Conservation (phyloP, 139 green algal genomes). For the Spirogloea muscicola region DNA sequence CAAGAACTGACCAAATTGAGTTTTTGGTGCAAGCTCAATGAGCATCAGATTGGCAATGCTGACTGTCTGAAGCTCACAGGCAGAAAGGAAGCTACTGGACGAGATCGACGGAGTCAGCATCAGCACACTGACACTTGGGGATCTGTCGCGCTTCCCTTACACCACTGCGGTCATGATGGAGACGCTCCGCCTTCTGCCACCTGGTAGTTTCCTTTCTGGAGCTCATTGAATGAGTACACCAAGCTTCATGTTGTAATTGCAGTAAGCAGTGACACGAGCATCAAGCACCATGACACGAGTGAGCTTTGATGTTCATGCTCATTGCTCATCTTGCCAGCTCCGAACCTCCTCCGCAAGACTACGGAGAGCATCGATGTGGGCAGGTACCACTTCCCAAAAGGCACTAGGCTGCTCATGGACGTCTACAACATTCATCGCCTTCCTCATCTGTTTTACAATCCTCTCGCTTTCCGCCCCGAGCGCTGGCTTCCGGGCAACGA, state of each 20-base stretch:
- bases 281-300: too few relatives aligned
- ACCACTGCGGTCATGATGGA: not conserved
- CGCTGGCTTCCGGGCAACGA: not conserved
- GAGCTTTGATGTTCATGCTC: too few relatives aligned
- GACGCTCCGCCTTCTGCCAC: conserved; percentile 3
- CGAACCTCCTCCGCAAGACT: not conserved
- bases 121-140: too few relatives aligned
- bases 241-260: too few relatives aligned
- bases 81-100: not conserved
- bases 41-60: too few relatives aligned
- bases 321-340: too few relatives aligned
- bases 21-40: too few relatives aligned
- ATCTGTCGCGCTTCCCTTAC: not conserved
- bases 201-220: too few relatives aligned
- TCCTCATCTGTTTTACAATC: not conserved
- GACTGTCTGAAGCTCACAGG: too few relatives aligned
- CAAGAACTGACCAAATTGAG: too few relatives aligned
- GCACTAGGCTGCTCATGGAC: not conserved
- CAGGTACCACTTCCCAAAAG: not conserved
- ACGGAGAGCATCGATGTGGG: not conserved
- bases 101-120: not conserved
- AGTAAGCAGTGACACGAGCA: too few relatives aligned
- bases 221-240: too few relatives aligned
- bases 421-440: not conserved
- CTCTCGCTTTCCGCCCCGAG: not conserved